Evolutionary conservation across 2,329 filamentous ascomycete genomes (phyloP).

Genomic region (Claviceps capensis): DNA sequence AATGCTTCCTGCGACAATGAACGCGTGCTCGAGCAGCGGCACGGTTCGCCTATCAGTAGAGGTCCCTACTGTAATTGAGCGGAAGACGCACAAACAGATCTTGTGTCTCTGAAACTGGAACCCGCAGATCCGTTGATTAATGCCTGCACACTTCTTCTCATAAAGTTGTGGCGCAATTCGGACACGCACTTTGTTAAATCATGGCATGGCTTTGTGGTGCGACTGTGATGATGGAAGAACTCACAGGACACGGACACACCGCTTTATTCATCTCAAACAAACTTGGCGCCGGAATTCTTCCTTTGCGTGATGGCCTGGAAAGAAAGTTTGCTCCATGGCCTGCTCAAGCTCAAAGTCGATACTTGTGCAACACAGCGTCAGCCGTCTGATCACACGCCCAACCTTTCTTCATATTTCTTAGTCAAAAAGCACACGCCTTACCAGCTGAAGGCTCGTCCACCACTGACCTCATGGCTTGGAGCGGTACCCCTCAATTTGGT

Average conservation of each 20-base stretch:
- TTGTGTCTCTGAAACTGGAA: not conserved
- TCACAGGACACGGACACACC: not conserved
- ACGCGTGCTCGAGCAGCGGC: not conserved
- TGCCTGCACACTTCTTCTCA: not conserved
- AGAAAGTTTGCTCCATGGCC: too few species aligned
- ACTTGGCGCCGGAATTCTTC: not conserved
- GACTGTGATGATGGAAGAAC: not conserved
- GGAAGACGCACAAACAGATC: not conserved
- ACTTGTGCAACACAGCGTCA: slow-evolving; percentile 2
- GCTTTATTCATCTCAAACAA: not conserved
- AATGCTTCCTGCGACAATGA: not conserved
- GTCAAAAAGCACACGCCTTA: slow-evolving; percentile 8
- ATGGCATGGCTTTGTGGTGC: not conserved
- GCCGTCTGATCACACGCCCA: slow-evolving; percentile 5
- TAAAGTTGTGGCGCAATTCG: not conserved
- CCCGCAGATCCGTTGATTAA: not conserved
- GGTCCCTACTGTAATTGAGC: not conserved
- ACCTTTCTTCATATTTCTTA: slow-evolving; percentile 4
- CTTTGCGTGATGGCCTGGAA: not conserved
- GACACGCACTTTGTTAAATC: not conserved
- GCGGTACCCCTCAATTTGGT: slow-evolving; percentile 27
- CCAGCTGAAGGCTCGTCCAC: slow-evolving; percentile 4
- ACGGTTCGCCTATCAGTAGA: not conserved
- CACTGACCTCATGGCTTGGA: not conserved
- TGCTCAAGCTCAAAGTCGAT: not conserved